These are phyloP conservation scores for Aquanectria penicillioides DNA, from an alignment of 2,329 filamentous ascomycete genomes.

Conservation along the genomic window DNA sequence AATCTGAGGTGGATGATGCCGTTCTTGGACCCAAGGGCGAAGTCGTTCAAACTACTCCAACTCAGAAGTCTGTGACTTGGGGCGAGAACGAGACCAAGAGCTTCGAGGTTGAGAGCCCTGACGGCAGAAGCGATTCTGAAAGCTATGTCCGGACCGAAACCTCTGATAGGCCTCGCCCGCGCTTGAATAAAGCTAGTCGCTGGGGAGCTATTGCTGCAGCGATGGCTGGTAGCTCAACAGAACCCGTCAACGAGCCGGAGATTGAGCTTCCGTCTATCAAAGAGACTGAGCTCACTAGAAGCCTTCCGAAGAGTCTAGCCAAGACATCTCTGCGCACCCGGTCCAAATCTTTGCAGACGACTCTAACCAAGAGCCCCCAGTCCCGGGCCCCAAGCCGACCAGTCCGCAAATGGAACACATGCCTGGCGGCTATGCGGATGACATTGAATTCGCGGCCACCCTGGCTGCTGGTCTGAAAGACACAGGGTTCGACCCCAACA, in stretches of 20 bases:
- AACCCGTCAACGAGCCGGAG: constrained; percentile 48
- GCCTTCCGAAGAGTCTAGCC: constrained; percentile 25
- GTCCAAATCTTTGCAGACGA: constrained; percentile 48
- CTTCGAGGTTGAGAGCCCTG: constrained; percentile 70
- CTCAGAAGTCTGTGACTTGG: constrained; percentile 70
- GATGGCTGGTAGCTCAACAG: constrained; percentile 54
- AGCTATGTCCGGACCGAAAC: constrained; percentile 38
- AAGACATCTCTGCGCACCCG: constrained; percentile 31
- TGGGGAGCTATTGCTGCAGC: constrained; percentile 66
- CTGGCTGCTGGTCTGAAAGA: constrained; percentile 74
- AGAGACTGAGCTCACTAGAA: constrained; percentile 26
- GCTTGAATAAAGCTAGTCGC: constrained; percentile 52
- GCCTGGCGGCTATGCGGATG: constrained; percentile 73
- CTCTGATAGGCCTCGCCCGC: constrained; percentile 46
- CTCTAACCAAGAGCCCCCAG: constrained; percentile 56
- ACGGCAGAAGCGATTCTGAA: constrained; percentile 49
- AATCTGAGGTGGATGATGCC: constrained; percentile 45
- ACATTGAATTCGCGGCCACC: constrained; percentile 75
- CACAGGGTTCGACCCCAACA: constrained; percentile 76
- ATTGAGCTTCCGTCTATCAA: constrained; percentile 26
- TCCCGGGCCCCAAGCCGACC: constrained; percentile 67
- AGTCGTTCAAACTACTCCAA: constrained; percentile 44
- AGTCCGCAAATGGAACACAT: constrained; percentile 61
- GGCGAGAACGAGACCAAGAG: constrained; percentile 72
- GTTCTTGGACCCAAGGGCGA: constrained; percentile 54